Conservation (phyloP, 148 eudicot genomes). For the Diospyros lotus region DNA sequence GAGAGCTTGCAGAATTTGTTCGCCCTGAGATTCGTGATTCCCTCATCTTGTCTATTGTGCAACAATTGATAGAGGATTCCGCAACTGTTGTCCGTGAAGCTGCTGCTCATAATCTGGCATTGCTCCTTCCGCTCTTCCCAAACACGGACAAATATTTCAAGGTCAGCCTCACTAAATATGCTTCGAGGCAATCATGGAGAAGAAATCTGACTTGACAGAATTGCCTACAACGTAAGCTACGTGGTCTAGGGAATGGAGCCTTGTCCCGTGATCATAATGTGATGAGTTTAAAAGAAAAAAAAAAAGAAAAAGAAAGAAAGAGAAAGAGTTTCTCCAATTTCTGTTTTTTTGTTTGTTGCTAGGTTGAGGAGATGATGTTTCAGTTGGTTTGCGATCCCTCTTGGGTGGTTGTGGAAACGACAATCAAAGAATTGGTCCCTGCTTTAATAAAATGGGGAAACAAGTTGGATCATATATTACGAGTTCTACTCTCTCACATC, state of each 20-base stretch:
- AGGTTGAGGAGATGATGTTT: constrained; percentile 99
- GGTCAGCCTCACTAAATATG: constrained; percentile 99
- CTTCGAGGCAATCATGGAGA: constrained; percentile 98
- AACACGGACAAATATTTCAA: constrained; percentile 95
- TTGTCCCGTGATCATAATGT: constrained; percentile 57
- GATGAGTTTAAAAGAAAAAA: constrained; percentile 27
- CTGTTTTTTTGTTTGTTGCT: constrained; percentile 34
- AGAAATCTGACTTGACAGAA: constrained; percentile 95
- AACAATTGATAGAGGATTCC: constrained; percentile 94
- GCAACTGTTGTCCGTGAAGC: constrained; percentile 98
- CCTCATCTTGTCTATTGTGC: constrained; percentile 91
- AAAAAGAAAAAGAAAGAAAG: constrained; percentile 11
- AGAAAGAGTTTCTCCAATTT: constrained; percentile 38
- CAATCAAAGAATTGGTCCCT: constrained; percentile 82
- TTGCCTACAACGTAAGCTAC: constrained; percentile 97
- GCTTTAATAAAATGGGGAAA: constrained; percentile 82
- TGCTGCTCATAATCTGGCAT: constrained; percentile 94
- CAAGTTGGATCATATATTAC: constrained; percentile 67
- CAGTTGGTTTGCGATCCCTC: constrained; percentile 94
- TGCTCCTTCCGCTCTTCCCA: constrained; percentile 98
- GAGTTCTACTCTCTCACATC: constrained; percentile 61
- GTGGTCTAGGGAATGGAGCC: constrained; percentile 87
- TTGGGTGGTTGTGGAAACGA: constrained; percentile 87
- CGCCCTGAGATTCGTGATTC: constrained; percentile 99
- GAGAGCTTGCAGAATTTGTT: constrained; percentile 94